Evolutionary conservation across 2,329 filamentous ascomycete genomes (phyloP).

Genomic region (Exophiala phaeomuriformis): DNA sequence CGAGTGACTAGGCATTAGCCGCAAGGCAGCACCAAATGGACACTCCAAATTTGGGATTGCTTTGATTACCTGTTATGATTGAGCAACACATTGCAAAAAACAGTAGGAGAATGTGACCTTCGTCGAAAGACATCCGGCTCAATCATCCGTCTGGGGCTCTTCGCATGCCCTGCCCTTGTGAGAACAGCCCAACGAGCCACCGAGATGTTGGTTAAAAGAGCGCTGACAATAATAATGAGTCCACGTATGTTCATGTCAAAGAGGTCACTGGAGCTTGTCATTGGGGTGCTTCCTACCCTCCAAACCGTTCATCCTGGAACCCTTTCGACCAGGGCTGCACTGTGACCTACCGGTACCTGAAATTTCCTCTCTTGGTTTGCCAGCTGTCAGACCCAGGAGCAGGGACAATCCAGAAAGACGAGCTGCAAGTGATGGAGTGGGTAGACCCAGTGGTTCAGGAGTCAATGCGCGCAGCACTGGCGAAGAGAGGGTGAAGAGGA

Average conservation of each 20-base stretch:
- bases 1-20: not conserved
- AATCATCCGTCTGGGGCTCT: no score
- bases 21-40: not conserved
- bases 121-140: not conserved
- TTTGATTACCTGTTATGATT: not conserved
- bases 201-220: no score
- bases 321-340: not conserved
- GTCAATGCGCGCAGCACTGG: conserved; percentile 2
- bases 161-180: no score
- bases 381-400: conserved; percentile 8
- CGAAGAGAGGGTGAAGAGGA: not conserved
- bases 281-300: no score
- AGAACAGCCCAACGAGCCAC: no score
- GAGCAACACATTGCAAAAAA: not conserved
- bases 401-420: conserved; percentile 1
- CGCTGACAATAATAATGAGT: no score
- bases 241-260: no score
- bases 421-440: not conserved
- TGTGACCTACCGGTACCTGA: not conserved
- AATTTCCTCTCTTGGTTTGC: conserved; percentile 1
- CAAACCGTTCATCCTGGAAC: not conserved
- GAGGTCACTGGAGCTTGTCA: no score
- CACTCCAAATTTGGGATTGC: not conserved
- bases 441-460: conserved; percentile 5
- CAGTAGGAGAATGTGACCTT: not conserved